Conservation (phyloP, 2,329 filamentous ascomycete species). For the Mollisiaceae sp. region DNA sequence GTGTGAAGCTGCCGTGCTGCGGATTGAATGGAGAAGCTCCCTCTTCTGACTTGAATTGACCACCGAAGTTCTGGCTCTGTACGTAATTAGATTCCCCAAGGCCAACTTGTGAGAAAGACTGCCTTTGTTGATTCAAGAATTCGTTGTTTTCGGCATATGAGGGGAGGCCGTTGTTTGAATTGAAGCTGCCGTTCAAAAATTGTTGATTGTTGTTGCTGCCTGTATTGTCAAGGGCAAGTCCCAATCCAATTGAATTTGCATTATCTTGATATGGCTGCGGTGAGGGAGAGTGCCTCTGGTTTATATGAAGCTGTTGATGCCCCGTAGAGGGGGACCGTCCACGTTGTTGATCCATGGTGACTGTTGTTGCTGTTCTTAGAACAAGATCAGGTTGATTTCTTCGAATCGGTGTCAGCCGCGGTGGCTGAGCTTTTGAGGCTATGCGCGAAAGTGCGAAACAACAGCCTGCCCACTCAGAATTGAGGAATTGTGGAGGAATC, state of each 20-base stretch:
- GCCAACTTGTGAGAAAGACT: conserved; percentile 37
- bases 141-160: conserved; percentile 47
- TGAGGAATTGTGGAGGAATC: conserved; percentile 17
- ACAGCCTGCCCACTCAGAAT: conserved; percentile 29
- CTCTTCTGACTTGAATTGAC: conserved; percentile 41
- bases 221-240: conserved; percentile 59
- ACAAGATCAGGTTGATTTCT: conserved; percentile 35
- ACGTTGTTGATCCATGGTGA: conserved; percentile 59
- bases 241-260: conserved; percentile 60
- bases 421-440: conserved; percentile 42
- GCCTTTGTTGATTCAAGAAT: conserved; percentile 50
- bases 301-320: conserved; percentile 67
- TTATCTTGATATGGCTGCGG: conserved; percentile 52
- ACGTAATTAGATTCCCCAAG: conserved; percentile 36
- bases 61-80: conserved; percentile 38
- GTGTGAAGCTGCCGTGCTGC: conserved; percentile 52
- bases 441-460: conserved; percentile 35
- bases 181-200: conserved; percentile 53
- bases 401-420: conserved; percentile 32
- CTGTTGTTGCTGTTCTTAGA: conserved; percentile 44
- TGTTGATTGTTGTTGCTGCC: conserved; percentile 48
- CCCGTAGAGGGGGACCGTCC: conserved; percentile 67
- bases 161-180: conserved; percentile 32
- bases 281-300: conserved; percentile 68
- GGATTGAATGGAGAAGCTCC: conserved; percentile 44